Evolutionary conservation across 169 alveolate genomes (phyloP).

Genomic region (Cryptosporidium baileyi): DNA sequence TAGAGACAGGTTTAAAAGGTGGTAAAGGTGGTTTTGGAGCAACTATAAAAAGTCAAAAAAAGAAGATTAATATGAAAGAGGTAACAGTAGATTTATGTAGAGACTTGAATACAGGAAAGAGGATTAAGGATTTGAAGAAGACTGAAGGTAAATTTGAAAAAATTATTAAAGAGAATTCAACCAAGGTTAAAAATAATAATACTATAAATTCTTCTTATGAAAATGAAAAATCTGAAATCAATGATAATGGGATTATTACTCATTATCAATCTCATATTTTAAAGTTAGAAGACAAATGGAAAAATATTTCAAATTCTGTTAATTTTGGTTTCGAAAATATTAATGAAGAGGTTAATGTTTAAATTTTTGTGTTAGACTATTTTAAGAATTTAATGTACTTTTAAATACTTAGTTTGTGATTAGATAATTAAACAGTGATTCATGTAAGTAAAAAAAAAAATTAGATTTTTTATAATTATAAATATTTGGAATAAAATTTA

Average conservation of each 20-base stretch:
- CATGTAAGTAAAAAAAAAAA: too few relatives aligned
- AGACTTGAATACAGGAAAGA: constrained; percentile 46
- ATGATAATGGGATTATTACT: neutral
- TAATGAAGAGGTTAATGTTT: constrained; percentile 1
- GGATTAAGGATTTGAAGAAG: constrained; percentile 4
- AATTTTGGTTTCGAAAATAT: constrained; percentile 23
- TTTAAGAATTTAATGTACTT: too few relatives aligned
- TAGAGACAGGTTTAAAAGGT: constrained; percentile 41
- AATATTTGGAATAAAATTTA: too few relatives aligned
- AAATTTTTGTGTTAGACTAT: too few relatives aligned
- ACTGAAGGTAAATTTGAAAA: neutral
- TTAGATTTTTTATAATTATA: too few relatives aligned
- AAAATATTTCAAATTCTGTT: constrained; percentile 20
- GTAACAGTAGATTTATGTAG: constrained; percentile 15
- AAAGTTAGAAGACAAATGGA: constrained; percentile 47
- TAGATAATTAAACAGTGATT: too few relatives aligned
- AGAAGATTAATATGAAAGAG: constrained; percentile 23
- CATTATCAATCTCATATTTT: constrained; percentile 36
- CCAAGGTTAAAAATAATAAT: neutral
- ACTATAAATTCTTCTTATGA: neutral
- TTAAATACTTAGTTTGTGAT: too few relatives aligned
- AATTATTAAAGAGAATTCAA: neutral
- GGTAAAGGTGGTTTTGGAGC: constrained; percentile 71
- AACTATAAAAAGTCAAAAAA: constrained; percentile 59
- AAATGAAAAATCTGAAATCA: neutral